Evolutionary conservation across 768 basidiomycete species (phyloP), one percentile per base, ranked within the genome.

Genomic region (Hemileccinum rubropunctum): DNA sequence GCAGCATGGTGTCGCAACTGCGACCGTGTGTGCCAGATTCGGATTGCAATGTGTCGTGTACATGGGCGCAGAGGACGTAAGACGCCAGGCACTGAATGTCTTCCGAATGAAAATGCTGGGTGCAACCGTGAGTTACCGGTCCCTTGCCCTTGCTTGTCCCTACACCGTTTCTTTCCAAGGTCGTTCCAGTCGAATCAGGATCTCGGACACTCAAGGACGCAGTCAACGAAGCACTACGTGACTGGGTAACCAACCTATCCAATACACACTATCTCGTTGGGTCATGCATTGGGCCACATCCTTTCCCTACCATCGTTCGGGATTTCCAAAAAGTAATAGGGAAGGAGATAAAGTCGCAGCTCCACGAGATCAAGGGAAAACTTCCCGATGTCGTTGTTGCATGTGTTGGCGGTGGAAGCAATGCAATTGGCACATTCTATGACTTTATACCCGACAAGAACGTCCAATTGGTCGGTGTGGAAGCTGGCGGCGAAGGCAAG

Each of bases 61-160:
- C 73, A 99, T 99, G 97, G 97, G 97, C 45, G 83, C 91, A 21
- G 97, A 98, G 69, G 97, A 98, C 65, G 95, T 98, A 14, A 82
- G 93, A 23, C 81, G 97, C 36, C 97, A 99, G 70, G 92, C 93
- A 15, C 69, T 99, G 57, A 99, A 98, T 72, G 95, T 98, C 20
- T 99, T 99, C 81, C 80, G 95, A 42, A 99, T 98, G 64, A 84
- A 87, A 64, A 97, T 99, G 95, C 79, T 98, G 38, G 97, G 97
- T 49, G 97, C 80, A 42, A 94, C 91, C 75, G 89, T 88, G 51
- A 38, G 57, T 40, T 23, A 18, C 17, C 32, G 27, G 47, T 3
- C 10, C 40, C 20, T 47, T 15, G 34, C 28, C 15, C 15, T 34
- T 18, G 3, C 3, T 18, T 37, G 7, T 26, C 41, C 27, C 40